Evolutionary conservation across 2,329 filamentous ascomycete species (phyloP), one percentile per base, ranked within the genome.

Genomic region (Aspergillus ibericus): DNA sequence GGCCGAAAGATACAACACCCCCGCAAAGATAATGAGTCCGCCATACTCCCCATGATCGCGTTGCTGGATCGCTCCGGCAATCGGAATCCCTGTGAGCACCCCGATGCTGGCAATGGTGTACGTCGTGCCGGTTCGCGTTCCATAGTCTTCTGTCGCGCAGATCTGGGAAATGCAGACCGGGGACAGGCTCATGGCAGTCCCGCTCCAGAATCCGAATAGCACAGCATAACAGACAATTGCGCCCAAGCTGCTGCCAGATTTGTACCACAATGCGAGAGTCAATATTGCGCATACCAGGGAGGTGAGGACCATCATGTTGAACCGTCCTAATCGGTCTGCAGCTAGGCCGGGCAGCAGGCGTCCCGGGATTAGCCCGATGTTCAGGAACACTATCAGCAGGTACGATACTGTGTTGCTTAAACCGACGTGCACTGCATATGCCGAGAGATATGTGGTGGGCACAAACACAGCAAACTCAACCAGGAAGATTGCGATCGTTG

Each of bases 401-500:
- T 75, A 75, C 1, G 72, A 61, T 1, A 75, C 47, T 2, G 58
- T 58, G 1, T 55, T 56, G 15, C 64, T 57, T 5, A 75, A 62
- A 0, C 72, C 70, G 5, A 53, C 61, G 9, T 68, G 51, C 7
- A 74, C 49, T 6, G 65, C 66, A 15, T 75, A 74, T 8, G 69
- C 71, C 4, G 70, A 63, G 27, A 77, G 61, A 55, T 77, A 77
- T 10, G 71, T 70, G 34, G 69, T 63, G 0, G 74, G 75, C 15
- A 76, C 70, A 46, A 75, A 75, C 12, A 75, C 68, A 0, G 69
- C 73, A 53, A 73, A 72, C 55, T 75, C 73, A 15, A 73, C 68
- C 6, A 75, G 65, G 51, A 74, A 75, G 4, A 75, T 60, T 0
- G 71, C 72, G 2, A 66, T 27, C 0, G 69, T 73, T 0, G 71